Percentiles rank a stretch among this genome's conserved stretches.
These are phyloP conservation scores for Ensete ventricosum DNA, from an alignment of 176 grass and related monocot species.

Conservation along the genomic window DNA sequence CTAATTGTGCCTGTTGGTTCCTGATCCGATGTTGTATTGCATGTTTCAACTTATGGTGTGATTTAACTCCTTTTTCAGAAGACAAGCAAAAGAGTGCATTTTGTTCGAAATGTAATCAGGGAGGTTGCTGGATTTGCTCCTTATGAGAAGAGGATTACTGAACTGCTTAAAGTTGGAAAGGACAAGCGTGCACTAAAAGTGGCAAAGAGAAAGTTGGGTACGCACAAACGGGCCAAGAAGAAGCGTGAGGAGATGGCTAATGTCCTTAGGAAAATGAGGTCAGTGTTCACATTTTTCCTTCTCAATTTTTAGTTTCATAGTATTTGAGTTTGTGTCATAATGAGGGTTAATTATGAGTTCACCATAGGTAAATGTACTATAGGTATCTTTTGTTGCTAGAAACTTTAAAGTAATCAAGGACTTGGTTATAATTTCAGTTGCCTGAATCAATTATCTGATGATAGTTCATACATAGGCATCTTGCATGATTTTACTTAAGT, in stretches of 20 bases:
- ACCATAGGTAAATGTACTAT: too few species aligned
- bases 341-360: too few species aligned
- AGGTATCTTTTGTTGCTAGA: too few species aligned
- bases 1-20: neutral
- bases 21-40: neutral
- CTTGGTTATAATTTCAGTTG: too few species aligned
- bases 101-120: slow-evolving; percentile 42
- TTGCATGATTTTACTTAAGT: too few species aligned
- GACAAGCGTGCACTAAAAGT: slow-evolving; percentile 49
- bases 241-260: slow-evolving; percentile 50
- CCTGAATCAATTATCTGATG: too few species aligned
- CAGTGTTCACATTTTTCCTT: neutral
- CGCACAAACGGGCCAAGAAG: slow-evolving; percentile 62
- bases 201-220: slow-evolving; percentile 50
- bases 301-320: neutral
- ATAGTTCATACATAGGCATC: too few species aligned
- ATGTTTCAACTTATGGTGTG: neutral
- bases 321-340: too few species aligned
- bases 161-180: slow-evolving; percentile 56
- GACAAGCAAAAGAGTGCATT: slow-evolving; percentile 35
- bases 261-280: slow-evolving; percentile 54
- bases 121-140: slow-evolving; percentile 48
- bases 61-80: slow-evolving; percentile 19
- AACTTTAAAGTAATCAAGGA: too few species aligned
- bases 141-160: slow-evolving; percentile 50